Base-by-base conservation (phyloP, 192 early-diverging fungal genomes). In the Umbelopsis isabellina region DNA sequence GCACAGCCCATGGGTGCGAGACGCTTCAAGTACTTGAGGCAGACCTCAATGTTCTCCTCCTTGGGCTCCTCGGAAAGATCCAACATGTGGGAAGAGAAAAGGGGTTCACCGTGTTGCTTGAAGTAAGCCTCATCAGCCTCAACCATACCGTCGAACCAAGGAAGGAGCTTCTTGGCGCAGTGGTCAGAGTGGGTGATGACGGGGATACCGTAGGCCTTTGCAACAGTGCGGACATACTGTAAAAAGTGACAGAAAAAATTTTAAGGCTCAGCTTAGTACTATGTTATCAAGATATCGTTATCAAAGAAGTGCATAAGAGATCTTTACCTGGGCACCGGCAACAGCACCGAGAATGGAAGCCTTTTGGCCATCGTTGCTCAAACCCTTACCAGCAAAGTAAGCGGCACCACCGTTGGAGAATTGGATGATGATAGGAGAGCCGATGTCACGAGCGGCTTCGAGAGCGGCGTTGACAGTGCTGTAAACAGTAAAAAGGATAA, bases 91-190 rank as follows among this genome's bases (percentile, higher is more conserved):
- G 95, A 96, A 20, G 93, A 95, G 90, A 96, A 98, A 72, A 98
- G 91, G 64, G 96, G 95, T 86, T 96, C 96, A 75, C 89, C 89
- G 82, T 98, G 92, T 73, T 80, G 79, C 86, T 90, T 91, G 86
- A 95, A 98, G 91, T 98, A 95, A 70, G 85, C 92, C 81, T 97
- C 95, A 82, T 98, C 95, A 64, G 95, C 96, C 45, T 80, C 87
- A 61, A 98, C 83, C 96, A 98, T 98, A 71, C 96, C 96, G 68
- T 98, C 96, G 77, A 98, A 95, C 96, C 96, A 98, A 44, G 94
- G 94, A 47, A 97, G 88, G 69, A 97, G 92, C 87, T 96, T 95
- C 83, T 94, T 91, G 79, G 94, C 96, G 83, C 95, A 97, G 92
- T 97, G 95, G 83, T 97, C 96, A 73, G 91, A 93, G 90, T 96